Evolutionary conservation across 805 yeast species (phyloP).

Genomic region (Ogataea pignaliae): DNA sequence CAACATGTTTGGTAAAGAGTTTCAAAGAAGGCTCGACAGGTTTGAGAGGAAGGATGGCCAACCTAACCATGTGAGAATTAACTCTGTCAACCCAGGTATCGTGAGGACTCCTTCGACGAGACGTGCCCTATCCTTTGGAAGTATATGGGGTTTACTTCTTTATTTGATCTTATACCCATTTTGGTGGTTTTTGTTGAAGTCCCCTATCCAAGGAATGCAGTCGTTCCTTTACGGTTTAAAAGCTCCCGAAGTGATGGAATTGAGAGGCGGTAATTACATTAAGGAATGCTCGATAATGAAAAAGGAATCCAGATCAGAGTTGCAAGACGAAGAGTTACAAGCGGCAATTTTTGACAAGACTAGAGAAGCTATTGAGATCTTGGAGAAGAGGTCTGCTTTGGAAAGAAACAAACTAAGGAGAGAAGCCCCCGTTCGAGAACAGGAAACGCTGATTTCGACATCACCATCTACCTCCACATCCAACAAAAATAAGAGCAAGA

Average conservation of each 20-base stretch:
- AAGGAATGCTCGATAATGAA: conserved; percentile 63
- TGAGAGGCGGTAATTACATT: conserved; percentile 64
- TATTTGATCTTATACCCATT: conserved; percentile 74
- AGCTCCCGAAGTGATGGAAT: conserved; percentile 64
- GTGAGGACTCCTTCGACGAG: conserved; percentile 86
- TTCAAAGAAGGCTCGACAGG: conserved; percentile 57
- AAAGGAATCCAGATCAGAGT: conserved; percentile 57
- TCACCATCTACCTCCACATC: too few species aligned
- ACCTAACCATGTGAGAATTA: conserved; percentile 63
- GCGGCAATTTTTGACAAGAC: conserved; percentile 58
- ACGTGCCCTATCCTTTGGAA: conserved; percentile 72
- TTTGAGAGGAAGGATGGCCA: conserved; percentile 68
- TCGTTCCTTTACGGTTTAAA: conserved; percentile 61
- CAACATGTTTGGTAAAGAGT: conserved; percentile 71
- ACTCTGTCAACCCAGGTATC: conserved; percentile 85
- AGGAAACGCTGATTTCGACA: neutral
- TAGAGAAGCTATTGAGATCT: conserved; percentile 44
- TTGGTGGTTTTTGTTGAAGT: conserved; percentile 77
- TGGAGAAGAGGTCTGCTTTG: conserved; percentile 71
- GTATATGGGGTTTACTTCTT: conserved; percentile 52
- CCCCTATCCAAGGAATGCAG: conserved; percentile 77
- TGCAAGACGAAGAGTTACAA: conserved; percentile 56
- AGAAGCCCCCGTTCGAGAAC: neutral
- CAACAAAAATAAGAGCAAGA: neutral
- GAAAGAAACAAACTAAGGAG: conserved; percentile 44